Percentiles rank a stretch among this genome's conserved stretches.
Conservation (phyloP, 139 green algal species). For the Tetradesmus lagerheimii region DNA sequence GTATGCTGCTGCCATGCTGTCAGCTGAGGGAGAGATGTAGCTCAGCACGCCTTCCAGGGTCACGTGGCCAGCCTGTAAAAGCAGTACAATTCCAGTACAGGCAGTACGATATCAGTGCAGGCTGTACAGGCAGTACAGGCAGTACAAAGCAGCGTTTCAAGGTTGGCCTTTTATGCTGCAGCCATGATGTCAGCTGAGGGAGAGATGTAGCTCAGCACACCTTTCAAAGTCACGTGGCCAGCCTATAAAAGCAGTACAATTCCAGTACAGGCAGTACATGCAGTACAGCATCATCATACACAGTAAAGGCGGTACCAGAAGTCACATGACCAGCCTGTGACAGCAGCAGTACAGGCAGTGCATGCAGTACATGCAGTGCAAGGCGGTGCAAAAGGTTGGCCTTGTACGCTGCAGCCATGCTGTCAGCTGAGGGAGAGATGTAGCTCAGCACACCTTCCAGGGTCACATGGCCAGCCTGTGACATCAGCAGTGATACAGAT, state of each 20-base stretch:
- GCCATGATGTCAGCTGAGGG: conserved; percentile 66
- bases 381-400: conserved; percentile 28
- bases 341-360: neutral
- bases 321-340: neutral
- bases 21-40: neutral
- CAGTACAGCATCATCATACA: too few species aligned
- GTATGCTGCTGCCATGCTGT: conserved; percentile 33
- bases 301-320: too few species aligned
- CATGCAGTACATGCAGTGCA: neutral
- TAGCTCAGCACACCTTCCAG: conserved; percentile 32
- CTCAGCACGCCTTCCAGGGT: conserved; percentile 16
- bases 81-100: conserved; percentile 1
- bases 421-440: neutral
- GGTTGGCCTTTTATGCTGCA: conserved; percentile 38
- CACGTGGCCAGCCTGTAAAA: neutral
- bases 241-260: neutral
- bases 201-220: conserved; percentile 72
- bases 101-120: too few species aligned
- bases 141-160: conserved; percentile 47
- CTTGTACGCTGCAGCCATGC: conserved; percentile 33
- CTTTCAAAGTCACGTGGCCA: conserved; percentile 66
- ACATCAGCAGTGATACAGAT: neutral
- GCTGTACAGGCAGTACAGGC: neutral
- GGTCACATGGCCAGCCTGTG: neutral
- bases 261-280: neutral